phyloP scores from a whole-genome alignment of 2,329 filamentous ascomycete genomes.

The Madurella mycetomatis region DNA sequence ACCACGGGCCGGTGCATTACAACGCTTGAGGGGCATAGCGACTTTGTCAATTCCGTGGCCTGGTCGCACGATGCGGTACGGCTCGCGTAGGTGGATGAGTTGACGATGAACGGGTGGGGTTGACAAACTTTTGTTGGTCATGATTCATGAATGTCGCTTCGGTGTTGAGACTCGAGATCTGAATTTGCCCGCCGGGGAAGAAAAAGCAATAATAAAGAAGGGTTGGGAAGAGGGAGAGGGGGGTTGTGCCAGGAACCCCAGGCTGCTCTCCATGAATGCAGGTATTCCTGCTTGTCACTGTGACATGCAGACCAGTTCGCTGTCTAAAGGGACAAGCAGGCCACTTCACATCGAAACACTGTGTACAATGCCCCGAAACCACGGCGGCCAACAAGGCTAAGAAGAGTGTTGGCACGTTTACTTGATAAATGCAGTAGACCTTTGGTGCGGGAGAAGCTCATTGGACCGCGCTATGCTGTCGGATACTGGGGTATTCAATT shows the following conservation, averaged over 20 bases:
- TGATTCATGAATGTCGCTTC: background rate
- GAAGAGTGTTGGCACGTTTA: background rate
- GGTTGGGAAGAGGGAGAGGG: too few relatives aligned
- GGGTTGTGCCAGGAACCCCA: background rate
- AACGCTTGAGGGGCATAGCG: background rate
- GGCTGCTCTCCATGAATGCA: background rate
- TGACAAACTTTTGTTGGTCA: background rate
- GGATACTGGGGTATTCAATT: too few relatives aligned
- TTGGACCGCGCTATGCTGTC: too few relatives aligned
- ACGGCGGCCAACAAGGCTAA: background rate
- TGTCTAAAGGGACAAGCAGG: background rate
- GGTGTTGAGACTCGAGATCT: background rate
- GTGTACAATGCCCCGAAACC: background rate
- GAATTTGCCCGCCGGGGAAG: too few relatives aligned
- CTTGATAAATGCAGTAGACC: too few relatives aligned
- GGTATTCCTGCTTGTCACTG: constrained; percentile 1
- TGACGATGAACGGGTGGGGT: background rate
- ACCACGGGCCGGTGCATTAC: background rate
- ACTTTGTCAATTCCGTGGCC: background rate
- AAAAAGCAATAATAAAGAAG: too few relatives aligned
- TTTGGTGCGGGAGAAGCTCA: too few relatives aligned
- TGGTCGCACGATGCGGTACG: too few relatives aligned
- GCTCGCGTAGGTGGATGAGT: background rate
- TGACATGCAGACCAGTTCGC: background rate
- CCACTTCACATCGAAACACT: background rate